Conservation (phyloP, 768 basidiomycete genomes). For the Calocybe indica region DNA sequence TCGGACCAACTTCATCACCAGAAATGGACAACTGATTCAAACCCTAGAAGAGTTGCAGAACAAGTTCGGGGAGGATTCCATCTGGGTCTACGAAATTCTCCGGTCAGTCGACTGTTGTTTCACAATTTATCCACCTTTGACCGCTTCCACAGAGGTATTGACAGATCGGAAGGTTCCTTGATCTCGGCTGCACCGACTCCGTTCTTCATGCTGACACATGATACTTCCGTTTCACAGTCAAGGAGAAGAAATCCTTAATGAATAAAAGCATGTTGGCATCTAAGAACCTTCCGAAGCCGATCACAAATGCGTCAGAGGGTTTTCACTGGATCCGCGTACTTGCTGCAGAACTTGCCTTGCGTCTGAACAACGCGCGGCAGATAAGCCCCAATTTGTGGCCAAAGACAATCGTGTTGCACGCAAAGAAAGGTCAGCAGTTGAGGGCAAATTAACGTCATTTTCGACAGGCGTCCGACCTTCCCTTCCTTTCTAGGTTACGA, state of each 20-base stretch:
- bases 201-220: constrained; percentile 1
- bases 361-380: constrained; percentile 79
- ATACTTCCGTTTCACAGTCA: constrained; percentile 45
- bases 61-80: constrained; percentile 74
- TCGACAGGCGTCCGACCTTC: background rate
- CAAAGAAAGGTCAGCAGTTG: constrained; percentile 48
- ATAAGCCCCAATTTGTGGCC: constrained; percentile 80
- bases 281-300: constrained; percentile 84
- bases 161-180: constrained; percentile 73
- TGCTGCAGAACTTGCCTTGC: constrained; percentile 81
- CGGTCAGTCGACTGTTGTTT: constrained; percentile 41
- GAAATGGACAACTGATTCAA: constrained; percentile 1
- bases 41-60: constrained; percentile 67
- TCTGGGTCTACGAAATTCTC: constrained; percentile 92
- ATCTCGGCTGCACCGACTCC: background rate
- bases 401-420: constrained; percentile 79
- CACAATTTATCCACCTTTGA: background rate
- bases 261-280: constrained; percentile 94
- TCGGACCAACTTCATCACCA: background rate
- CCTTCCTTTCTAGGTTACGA: constrained; percentile 47
- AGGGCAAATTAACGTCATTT: background rate
- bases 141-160: constrained; percentile 59
- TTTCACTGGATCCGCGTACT: constrained; percentile 90
- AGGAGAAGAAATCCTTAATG: constrained; percentile 74
- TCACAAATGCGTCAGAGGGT: constrained; percentile 70